Percentiles rank a stretch among this genome's conserved stretches.
Conservation (phyloP, 148 eudicot species). For the Camellia sinensis region DNA sequence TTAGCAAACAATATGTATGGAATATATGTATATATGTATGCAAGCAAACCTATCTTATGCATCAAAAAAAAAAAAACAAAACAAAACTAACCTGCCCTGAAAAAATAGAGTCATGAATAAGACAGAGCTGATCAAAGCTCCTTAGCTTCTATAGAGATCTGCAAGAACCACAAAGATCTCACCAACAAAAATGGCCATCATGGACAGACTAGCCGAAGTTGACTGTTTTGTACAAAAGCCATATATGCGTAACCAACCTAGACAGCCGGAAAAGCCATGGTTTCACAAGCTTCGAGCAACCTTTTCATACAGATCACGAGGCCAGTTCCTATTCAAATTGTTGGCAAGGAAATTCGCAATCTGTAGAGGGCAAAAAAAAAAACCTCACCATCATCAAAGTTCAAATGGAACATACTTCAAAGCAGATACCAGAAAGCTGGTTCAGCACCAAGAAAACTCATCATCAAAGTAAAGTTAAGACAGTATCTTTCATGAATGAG, state of each 20-base stretch:
- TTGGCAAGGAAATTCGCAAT: conserved; percentile 86
- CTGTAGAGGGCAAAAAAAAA: conserved; percentile 36
- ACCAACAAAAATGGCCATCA: background rate
- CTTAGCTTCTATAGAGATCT: too few species aligned
- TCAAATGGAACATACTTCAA: background rate
- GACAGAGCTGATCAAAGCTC: too few species aligned
- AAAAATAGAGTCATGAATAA: too few species aligned
- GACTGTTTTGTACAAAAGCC: background rate
- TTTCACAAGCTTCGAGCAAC: conserved; percentile 79
- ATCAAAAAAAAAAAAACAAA: too few species aligned
- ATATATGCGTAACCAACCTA: background rate
- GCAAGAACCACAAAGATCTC: background rate
- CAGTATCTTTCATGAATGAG: background rate
- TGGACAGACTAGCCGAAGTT: background rate
- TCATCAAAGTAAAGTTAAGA: background rate
- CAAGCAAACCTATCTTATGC: too few species aligned
- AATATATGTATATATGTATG: too few species aligned
- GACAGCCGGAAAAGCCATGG: background rate
- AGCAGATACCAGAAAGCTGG: background rate
- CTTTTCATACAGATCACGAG: conserved; percentile 79
- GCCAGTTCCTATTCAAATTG: conserved; percentile 88
- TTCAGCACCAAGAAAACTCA: background rate
- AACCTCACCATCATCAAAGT: background rate
- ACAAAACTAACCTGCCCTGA: too few species aligned
- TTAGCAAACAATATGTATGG: too few species aligned